Evolutionary conservation across 2,329 filamentous ascomycete genomes (phyloP), one percentile per base, ranked within the genome.

Genomic region (Claviceps pusilla): DNA sequence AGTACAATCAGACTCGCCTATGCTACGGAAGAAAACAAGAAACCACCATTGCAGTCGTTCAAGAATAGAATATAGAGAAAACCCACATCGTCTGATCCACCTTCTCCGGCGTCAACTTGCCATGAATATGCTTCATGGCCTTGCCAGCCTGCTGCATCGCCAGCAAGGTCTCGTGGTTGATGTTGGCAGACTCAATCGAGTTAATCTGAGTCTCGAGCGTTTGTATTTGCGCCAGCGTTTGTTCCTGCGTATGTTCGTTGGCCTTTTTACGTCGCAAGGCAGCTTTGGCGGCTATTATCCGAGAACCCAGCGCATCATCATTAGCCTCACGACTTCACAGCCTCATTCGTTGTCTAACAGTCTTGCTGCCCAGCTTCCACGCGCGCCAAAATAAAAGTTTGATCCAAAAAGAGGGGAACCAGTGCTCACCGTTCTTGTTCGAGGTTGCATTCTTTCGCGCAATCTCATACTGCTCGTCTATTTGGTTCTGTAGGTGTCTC

Each of bases 131-230:
- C 74, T 90, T 86, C 90, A 98, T 97, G 41, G 91, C 93, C 57
- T 83, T 75, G 60, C 87, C 83, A 11, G 93, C 91, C 66, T 84
- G 84, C 79, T 95, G 85, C 89, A 98, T 96, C 7, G 90, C 91
- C 61, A 85, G 80, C 59, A 97, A 76, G 12, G 93, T 98, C 76
- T 96, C 90, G 72, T 91, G 84, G 77, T 98, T 98, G 76, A 98
- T 96, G 69, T 97, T 98, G 58, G 93, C 93, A 50, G 90, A 89
- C 72, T 98, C 93, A 74, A 98, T 97, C 57, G 87, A 85, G 69
- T 93, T 93, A 66, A 97, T 94, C 69, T 98, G 89, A 66, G 90
- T 86, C 70, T 98, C 93, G 48, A 98, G 77, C 28, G 93, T 95
- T 63, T 83, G 82, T 65, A 97, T 94, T 72, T 97, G 91, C 37